Base-by-base conservation (phyloP, 2,329 filamentous ascomycete genomes). In the Emmonsia crescens region DNA sequence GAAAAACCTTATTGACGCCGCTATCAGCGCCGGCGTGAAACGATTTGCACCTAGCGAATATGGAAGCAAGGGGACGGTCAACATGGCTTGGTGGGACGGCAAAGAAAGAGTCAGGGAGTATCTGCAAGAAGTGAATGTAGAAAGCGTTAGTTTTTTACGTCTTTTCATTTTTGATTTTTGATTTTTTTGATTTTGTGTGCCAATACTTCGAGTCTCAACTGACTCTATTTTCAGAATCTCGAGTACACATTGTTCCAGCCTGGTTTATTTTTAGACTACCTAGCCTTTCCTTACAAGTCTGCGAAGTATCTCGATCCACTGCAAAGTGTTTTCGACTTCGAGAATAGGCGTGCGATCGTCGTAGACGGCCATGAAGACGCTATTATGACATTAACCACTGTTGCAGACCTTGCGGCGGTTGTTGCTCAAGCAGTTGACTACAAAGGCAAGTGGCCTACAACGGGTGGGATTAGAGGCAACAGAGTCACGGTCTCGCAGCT, bases 221-320 rank as follows among this genome's bases (percentile, higher is more conserved):
- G n/a, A 24, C 21, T 29, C 31, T 5, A 31, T 67, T 51, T 68
- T 60, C 44, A 82, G 79, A 72, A 81, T 1, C 72, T 85, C 6
- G 81, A 85, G 62, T 85, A 85, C 68, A 78, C 73, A 0, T 71
- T 83, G 0, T 84, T 85, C 65, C 80, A 83, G 48, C 79, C 80
- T 0, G 81, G 80, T 0, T 65, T 83, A 2, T 83, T 83, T 67
- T 68, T 81, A 29, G 75, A 85, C 68, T 85, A 84, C 70, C 72
- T 84, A 42, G 79, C 79, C 1, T 79, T 73, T 59, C 82, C 83
- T 12, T 49, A 62, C 54, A 57, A 59, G 33, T 60, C 60, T n/a
- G 52, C 62, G 12, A 62, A 55, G 42, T 71, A 80, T 29, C 66
- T 84, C 0, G 64, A 71, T 1, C 67, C 70, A 1, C 58, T 76